Percentiles rank a stretch among this genome's conserved stretches.
Evolutionary conservation across 1,284 basidiomycete species (phyloP).

Genomic region (Xerocomus minutiporus): DNA sequence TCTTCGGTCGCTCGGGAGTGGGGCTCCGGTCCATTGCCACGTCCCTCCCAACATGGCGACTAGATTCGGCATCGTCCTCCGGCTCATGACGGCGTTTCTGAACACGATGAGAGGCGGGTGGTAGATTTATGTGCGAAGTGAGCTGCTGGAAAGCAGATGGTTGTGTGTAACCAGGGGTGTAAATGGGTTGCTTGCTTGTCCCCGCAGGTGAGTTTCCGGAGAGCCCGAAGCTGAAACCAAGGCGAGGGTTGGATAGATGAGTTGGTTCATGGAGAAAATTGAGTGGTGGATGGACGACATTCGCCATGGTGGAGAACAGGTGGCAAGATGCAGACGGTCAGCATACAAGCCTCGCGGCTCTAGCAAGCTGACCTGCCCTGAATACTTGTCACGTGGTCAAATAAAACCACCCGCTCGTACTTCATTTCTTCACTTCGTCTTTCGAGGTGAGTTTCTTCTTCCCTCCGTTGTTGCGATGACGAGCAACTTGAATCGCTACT

Average conservation of each 20-base stretch:
- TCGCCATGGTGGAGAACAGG: conserved; percentile 52
- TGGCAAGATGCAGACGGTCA: conserved; percentile 24
- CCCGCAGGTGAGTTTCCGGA: conserved; percentile 38
- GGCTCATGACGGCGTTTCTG: conserved; percentile 62
- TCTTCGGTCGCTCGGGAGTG: conserved; percentile 69
- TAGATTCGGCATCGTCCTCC: conserved; percentile 50
- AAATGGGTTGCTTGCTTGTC: conserved; percentile 35
- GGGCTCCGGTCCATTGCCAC: conserved; percentile 78
- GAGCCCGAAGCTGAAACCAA: conserved; percentile 69
- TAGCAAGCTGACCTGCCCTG: conserved; percentile 23
- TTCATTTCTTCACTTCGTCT: not conserved
- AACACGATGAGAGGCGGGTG: conserved; percentile 37
- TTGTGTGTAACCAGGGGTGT: conserved; percentile 35
- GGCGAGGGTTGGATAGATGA: conserved; percentile 56
- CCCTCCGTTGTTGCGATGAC: conserved; percentile 40
- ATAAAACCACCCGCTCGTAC: not conserved
- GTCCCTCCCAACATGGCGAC: conserved; percentile 41
- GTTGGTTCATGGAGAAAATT: conserved; percentile 61
- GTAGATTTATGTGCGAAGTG: conserved; percentile 38
- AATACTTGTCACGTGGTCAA: conserved; percentile 24
- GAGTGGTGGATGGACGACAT: conserved; percentile 62
- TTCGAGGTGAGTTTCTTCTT: conserved; percentile 19
- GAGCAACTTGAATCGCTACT: conserved; percentile 81
- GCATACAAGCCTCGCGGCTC: conserved; percentile 20
- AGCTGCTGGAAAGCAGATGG: conserved; percentile 51